These are phyloP conservation scores for Aeschynomene evenia DNA, from an alignment of 306 rosid genomes.

Conservation along the genomic window DNA sequence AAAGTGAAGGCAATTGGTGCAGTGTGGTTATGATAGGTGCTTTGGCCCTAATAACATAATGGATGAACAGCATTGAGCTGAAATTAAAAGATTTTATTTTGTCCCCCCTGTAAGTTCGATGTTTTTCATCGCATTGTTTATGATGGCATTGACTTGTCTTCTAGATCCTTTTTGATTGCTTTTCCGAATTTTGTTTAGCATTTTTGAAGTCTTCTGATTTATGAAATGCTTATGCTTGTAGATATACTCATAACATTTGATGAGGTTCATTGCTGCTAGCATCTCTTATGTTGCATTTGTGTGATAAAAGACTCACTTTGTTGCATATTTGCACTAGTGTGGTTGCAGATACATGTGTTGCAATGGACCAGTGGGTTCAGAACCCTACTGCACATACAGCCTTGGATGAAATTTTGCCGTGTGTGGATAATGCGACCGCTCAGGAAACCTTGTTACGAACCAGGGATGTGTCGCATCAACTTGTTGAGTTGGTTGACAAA, in stretches of 20 bases:
- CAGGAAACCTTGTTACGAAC: constrained; percentile 56
- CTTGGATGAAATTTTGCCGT: constrained; percentile 84
- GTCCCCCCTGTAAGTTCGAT: background rate
- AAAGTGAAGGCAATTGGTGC: background rate
- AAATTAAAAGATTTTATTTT: background rate
- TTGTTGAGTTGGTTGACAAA: constrained; percentile 44
- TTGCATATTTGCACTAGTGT: constrained; percentile 50
- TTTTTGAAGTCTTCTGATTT: background rate
- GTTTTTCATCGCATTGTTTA: background rate
- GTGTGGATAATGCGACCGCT: constrained; percentile 84
- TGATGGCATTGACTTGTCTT: background rate
- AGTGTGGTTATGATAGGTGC: background rate
- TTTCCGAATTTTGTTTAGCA: background rate
- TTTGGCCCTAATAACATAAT: background rate
- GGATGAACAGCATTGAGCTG: background rate
- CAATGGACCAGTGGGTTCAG: constrained; percentile 88
- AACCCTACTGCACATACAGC: constrained; percentile 81
- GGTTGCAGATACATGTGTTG: constrained; percentile 80
- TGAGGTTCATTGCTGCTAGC: background rate
- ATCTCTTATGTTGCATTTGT: background rate
- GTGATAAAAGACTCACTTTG: constrained; percentile 10
- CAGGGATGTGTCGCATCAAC: constrained; percentile 54
- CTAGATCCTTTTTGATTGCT: background rate
- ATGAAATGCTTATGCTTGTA: background rate
- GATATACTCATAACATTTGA: background rate